A percentile compares a stretch with the other conserved stretches of the same genome.
Evolutionary conservation across 768 basidiomycete species (phyloP).

Genomic region (Harrya chromipes): DNA sequence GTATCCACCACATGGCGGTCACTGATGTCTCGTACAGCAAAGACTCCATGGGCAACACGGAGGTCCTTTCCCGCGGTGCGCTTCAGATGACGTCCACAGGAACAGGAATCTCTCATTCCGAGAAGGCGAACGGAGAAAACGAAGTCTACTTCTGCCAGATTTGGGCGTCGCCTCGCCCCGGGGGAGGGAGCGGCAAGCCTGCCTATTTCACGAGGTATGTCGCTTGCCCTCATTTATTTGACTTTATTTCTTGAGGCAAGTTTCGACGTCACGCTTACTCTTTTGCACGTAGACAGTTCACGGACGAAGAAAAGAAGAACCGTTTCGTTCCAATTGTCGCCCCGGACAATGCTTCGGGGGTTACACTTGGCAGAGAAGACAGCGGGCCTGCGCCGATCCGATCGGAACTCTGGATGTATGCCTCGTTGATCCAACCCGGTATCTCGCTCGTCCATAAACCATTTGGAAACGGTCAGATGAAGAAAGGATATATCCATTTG

Average conservation of each 20-base stretch:
- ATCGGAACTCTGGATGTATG: constrained; percentile 65
- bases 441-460: constrained; percentile 54
- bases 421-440: constrained; percentile 64
- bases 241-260: too few species aligned
- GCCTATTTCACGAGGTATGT: constrained; percentile 77
- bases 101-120: constrained; percentile 86
- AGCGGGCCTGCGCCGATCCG: constrained; percentile 81
- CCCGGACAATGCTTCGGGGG: constrained; percentile 57
- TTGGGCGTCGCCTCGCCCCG: constrained; percentile 52
- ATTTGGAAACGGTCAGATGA: constrained; percentile 31
- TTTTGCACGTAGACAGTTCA: constrained; percentile 52
- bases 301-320: constrained; percentile 78
- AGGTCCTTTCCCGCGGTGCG: constrained; percentile 85
- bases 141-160: constrained; percentile 66
- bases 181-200: constrained; percentile 39
- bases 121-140: constrained; percentile 50
- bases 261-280: too few species aligned
- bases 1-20: neutral
- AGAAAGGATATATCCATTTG: constrained; percentile 81
- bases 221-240: too few species aligned
- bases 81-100: constrained; percentile 91
- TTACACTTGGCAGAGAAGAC: constrained; percentile 59
- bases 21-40: constrained; percentile 43
- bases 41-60: constrained; percentile 90
- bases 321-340: constrained; percentile 75